Conservation (phyloP, 495 filamentous ascomycete species). For the Penicillium canescens region DNA sequence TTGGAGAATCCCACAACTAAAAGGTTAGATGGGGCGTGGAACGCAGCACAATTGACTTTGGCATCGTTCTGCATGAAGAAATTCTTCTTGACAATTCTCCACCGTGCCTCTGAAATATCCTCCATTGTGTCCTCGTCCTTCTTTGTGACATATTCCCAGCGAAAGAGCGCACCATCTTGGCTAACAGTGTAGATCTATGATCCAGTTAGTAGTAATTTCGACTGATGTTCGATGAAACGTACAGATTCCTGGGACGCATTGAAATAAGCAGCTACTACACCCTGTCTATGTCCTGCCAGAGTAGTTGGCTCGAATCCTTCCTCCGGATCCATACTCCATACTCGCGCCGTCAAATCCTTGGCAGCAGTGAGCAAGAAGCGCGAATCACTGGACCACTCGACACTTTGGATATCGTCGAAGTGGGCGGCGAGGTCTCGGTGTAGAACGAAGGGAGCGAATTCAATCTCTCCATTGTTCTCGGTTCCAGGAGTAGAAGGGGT, state of each 20-base stretch:
- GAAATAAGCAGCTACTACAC: slow-evolving; percentile 86
- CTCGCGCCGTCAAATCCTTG: slow-evolving; percentile 86
- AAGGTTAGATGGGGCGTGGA: slow-evolving; percentile 81
- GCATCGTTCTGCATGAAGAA: slow-evolving; percentile 92
- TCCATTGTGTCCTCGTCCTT: slow-evolving; percentile 61
- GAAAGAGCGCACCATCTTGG: slow-evolving; percentile 66
- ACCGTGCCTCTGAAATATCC: slow-evolving; percentile 63
- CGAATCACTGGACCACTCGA: slow-evolving; percentile 95
- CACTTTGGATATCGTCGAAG: slow-evolving; percentile 78
- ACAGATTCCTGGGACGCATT: slow-evolving; percentile 84
- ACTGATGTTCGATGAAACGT: slow-evolving; percentile 34
- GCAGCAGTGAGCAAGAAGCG: slow-evolving; percentile 89
- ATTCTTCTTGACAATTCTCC: slow-evolving; percentile 84
- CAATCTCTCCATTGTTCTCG: slow-evolving; percentile 75
- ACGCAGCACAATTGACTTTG: slow-evolving; percentile 82
- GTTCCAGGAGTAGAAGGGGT: slow-evolving; percentile 84
- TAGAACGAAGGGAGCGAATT: slow-evolving; percentile 91
- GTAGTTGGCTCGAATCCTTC: slow-evolving; percentile 87
- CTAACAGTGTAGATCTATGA: slow-evolving; percentile 72
- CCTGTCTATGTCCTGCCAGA: slow-evolving; percentile 84
- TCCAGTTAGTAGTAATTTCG: slow-evolving; percentile 45
- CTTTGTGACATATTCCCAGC: slow-evolving; percentile 59
- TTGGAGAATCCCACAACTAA: slow-evolving; percentile 93
- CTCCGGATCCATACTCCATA: slow-evolving; percentile 90
- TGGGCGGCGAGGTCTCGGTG: slow-evolving; percentile 86